Percentiles rank a stretch among this genome's conserved stretches.
Conservation (phyloP, 176 grass and related monocot species). For the Oryza meridionalis region DNA sequence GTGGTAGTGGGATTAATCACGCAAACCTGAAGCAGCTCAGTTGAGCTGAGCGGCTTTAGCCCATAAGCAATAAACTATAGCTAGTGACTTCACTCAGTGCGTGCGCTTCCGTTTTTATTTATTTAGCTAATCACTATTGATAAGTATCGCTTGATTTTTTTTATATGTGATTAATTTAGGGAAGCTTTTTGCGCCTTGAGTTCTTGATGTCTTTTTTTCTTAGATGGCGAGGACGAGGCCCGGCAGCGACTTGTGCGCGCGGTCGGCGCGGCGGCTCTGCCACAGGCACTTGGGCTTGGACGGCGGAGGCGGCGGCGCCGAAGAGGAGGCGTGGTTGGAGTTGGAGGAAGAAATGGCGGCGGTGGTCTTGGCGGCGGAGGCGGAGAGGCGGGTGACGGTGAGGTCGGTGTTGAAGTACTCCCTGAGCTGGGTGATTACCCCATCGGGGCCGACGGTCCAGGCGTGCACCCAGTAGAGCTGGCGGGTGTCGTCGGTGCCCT, state of each 20-base stretch:
- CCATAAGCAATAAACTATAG: neutral
- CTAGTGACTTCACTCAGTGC: neutral
- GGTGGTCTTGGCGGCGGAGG: conserved; percentile 20
- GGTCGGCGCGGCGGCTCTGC: conserved; percentile 56
- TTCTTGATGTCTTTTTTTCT: conserved; percentile 1
- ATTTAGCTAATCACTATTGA: neutral
- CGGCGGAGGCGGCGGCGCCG: conserved; percentile 2
- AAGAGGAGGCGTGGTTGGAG: neutral
- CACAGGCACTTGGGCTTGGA: conserved; percentile 48
- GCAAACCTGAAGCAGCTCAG: neutral
- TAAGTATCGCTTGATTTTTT: neutral
- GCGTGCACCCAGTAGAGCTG: conserved; percentile 82
- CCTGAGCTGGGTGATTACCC: conserved; percentile 79
- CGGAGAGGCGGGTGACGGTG: conserved; percentile 67
- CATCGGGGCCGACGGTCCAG: conserved; percentile 76
- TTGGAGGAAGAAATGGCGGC: conserved; percentile 9
- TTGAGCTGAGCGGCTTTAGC: neutral
- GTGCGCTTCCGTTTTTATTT: neutral
- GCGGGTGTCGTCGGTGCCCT: conserved; percentile 47
- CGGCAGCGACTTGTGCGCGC: conserved; percentile 61
- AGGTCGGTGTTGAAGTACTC: conserved; percentile 91
- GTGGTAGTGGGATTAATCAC: neutral
- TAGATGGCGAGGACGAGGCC: conserved; percentile 85
- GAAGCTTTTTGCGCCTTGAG: neutral
- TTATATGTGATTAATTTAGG: neutral